A percentile compares a stretch with the other conserved stretches of the same genome.
Evolutionary conservation across 2,329 filamentous ascomycete species (phyloP).

Genomic region (Pseudogymnoascus sp.): DNA sequence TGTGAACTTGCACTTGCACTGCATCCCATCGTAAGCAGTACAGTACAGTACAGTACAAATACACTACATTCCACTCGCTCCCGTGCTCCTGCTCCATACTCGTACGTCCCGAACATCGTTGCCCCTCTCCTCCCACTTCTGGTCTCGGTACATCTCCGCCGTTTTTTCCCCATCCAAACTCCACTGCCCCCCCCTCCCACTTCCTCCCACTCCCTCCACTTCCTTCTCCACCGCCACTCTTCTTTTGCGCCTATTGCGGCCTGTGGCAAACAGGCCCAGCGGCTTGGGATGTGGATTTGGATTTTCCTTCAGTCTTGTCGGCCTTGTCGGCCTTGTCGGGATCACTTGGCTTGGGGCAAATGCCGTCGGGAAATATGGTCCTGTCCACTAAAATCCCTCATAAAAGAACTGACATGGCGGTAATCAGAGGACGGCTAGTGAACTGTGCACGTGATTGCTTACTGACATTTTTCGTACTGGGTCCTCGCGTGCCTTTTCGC

Average conservation of each 20-base stretch:
- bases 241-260: neutral
- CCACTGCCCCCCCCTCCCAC: neutral
- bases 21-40: neutral
- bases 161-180: neutral
- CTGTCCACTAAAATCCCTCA: neutral
- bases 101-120: neutral
- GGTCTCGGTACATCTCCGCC: neutral
- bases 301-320: neutral
- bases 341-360: neutral
- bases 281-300: conserved; percentile 5
- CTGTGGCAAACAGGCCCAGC: neutral
- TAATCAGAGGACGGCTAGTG: neutral
- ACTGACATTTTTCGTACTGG: neutral
- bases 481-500: conserved; percentile 1
- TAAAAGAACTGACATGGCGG: neutral
- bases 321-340: neutral
- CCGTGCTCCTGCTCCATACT: neutral
- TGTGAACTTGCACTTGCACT: neutral
- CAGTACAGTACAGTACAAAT: neutral
- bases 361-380: neutral
- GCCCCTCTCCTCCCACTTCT: neutral
- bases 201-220: neutral
- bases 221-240: neutral
- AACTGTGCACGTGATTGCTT: neutral
- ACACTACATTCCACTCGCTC: neutral